Evolutionary conservation across 78 protist species (phyloP), one percentile per base, ranked within the genome.

Genomic region (Dictyostelium citrinum): DNA sequence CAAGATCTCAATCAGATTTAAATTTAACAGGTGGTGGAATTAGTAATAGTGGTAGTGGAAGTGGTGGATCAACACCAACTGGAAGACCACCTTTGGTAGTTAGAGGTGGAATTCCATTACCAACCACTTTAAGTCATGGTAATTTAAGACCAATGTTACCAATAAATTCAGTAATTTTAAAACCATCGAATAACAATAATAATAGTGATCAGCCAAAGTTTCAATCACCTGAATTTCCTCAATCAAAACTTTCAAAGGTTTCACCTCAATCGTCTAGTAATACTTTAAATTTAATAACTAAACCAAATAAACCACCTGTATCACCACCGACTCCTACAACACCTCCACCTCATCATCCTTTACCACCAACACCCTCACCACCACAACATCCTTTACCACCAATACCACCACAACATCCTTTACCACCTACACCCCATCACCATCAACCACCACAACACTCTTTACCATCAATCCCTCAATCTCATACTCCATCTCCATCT

Each of bases 61-160:
- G 39, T 70, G 43, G 77, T 12, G 22, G 22, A 8, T 8, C 37
- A 39, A 20, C 81, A 75, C 64, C 64, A 55, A 29, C 31, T 20
- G 37, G 41, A 16, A 43, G 61, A 41, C 49, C 81, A 75, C 64
- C 64, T 5, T 55, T 55, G 20, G 27, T 55, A 20, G 31, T 75
- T n/a, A 81, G 24, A 58, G 84, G 84, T 58, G 61, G 39, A 11
- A 64, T 81, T 9, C 84, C 84, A 58, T 58, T 81, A 22, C 84
- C 84, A 81, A 81, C 49, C 12, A 81, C 74, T 5, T 8, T 41
- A 20, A 41, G 61, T 11, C 58, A 75, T 41, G 61, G 61, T 41
- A 35, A 75, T 75, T 43, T 75, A 41, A 70, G 77, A 33, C 77
- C 77, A 70, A 43, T 75, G 61, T 6, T 75, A n/a, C 81, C 81